phyloP scores from a whole-genome alignment of 805 yeast genomes.

The Candida xyloterini region DNA sequence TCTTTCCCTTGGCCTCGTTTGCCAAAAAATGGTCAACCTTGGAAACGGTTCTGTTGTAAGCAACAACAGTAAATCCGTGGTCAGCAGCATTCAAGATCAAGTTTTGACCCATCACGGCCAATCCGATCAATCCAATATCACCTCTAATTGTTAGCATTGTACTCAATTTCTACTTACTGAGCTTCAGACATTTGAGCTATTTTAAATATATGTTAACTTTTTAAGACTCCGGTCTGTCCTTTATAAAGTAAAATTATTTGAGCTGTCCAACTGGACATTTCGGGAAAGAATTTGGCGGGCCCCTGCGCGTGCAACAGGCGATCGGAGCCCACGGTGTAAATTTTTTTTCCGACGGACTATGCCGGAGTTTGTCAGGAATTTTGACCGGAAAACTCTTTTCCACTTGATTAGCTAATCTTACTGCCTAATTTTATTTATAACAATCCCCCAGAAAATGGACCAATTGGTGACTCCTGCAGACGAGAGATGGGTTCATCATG shows the following conservation, averaged over 20 bases:
- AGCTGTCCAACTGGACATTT: constrained; percentile 7
- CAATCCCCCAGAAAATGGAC: constrained; percentile 1
- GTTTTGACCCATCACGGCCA: constrained; percentile 99
- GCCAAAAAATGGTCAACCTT: constrained; percentile 93
- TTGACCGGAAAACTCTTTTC: constrained; percentile 6
- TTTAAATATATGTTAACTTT: constrained; percentile 3
- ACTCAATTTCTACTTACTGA: constrained; percentile 9
- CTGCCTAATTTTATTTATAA: not conserved
- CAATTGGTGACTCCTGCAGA: not conserved
- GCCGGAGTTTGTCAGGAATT: constrained; percentile 8
- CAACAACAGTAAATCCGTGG: constrained; percentile 97
- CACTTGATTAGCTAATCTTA: constrained; percentile 2
- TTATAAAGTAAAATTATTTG: constrained; percentile 3
- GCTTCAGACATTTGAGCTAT: constrained; percentile 15
- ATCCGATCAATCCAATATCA: constrained; percentile 98
- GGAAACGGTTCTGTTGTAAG: constrained; percentile 95
- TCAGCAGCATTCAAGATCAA: constrained; percentile 96
- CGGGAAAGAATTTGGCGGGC: constrained; percentile 3
- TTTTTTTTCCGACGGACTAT: constrained; percentile 5
- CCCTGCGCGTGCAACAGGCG: not conserved
- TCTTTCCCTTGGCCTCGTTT: constrained; percentile 96
- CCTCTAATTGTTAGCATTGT: constrained; percentile 46
- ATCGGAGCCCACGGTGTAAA: constrained; percentile 2
- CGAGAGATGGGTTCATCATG: constrained; percentile 9
- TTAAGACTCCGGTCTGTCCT: constrained; percentile 4